Base-by-base conservation (phyloP, 306 rosid genomes). In the Lagenaria siceraria region DNA sequence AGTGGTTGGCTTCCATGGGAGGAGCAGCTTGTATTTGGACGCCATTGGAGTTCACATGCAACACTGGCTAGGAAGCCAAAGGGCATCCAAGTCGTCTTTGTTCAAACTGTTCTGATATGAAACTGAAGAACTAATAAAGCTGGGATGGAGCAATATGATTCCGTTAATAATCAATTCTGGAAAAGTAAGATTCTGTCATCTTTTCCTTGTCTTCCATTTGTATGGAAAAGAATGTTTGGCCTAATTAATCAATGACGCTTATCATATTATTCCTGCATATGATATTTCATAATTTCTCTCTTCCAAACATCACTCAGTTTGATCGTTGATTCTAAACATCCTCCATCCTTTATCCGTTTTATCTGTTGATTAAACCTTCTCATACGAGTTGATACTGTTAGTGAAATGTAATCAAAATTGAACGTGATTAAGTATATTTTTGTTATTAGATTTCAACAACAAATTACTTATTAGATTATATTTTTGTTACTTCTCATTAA, bases 31-130 rank as follows among this genome's bases (percentile, higher is more conserved):
- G 83, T 94, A 89, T 82, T 86, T 94, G 90, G 95, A 94, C 78
- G 96, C 98, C 78, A 87, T 92, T 29, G 98, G 98, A 53, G 86
- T 90, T 78, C 98, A 94, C 70, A 94, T 91, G 98, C 97, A 94
- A 48, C 97, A 94, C 54, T 94, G 98, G 98, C 87, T 92, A 0
- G 98, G 96, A 78, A 92, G 78, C 80, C 96, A 90, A 80, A 89
- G 79, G 78, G 29, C 79, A 74, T 70, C 86, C 43, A 90, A 77
- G 82, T 59, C 89, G 11, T 89, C 91, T 52, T 71, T 86, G 78
- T 94, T 91, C 87, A 94, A 81, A 84, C 61, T 72, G 76, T 94
- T 89, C 84, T 88, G 82, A 87, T 77, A 22, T 22, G 46, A 33
- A 40, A 54, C 31, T 36, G 10, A 21, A 33, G 35, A 33, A 24